Conservation (phyloP, 139 green algal species). For the Spirogloea muscicola region DNA sequence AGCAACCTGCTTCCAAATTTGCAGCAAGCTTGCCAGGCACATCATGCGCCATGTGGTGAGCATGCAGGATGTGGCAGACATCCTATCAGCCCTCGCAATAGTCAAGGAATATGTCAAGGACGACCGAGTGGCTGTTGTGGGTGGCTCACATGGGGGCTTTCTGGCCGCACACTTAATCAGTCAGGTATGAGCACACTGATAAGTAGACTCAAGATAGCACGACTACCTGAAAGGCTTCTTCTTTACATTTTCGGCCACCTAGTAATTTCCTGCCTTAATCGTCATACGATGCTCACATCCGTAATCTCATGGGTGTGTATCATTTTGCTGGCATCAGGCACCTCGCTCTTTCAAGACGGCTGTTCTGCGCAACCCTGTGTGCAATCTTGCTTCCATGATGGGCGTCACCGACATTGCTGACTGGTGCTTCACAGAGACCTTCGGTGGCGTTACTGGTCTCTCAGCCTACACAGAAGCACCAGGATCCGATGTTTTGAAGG, state of each 20-base stretch:
- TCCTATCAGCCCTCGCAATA: slow-evolving; percentile 65
- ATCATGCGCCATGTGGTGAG: slow-evolving; percentile 13
- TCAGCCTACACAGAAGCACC: slow-evolving; percentile 50
- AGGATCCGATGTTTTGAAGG: slow-evolving; percentile 60
- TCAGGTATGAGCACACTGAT: slow-evolving; percentile 50
- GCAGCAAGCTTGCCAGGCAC: no score
- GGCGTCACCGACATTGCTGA: slow-evolving; percentile 83
- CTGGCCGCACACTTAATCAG: slow-evolving; percentile 77
- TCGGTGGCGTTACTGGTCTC: slow-evolving; percentile 64
- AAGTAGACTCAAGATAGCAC: not conserved
- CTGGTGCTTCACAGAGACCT: slow-evolving; percentile 84
- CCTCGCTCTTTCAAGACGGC: slow-evolving; percentile 60
- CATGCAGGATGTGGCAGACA: slow-evolving; percentile 78
- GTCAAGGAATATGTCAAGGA: slow-evolving; percentile 26
- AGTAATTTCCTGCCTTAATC: no score
- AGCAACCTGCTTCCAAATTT: no score
- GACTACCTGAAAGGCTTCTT: no score
- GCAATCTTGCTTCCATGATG: slow-evolving; percentile 80
- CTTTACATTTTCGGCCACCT: no score
- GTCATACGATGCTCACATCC: no score
- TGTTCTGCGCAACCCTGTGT: slow-evolving; percentile 87
- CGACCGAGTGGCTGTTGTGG: slow-evolving; percentile 71
- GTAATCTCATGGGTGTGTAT: no score
- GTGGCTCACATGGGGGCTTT: slow-evolving; percentile 89
- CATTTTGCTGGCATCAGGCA: no score